Conservation (phyloP, 2,329 filamentous ascomycete genomes). For the Penicillium sp. region DNA sequence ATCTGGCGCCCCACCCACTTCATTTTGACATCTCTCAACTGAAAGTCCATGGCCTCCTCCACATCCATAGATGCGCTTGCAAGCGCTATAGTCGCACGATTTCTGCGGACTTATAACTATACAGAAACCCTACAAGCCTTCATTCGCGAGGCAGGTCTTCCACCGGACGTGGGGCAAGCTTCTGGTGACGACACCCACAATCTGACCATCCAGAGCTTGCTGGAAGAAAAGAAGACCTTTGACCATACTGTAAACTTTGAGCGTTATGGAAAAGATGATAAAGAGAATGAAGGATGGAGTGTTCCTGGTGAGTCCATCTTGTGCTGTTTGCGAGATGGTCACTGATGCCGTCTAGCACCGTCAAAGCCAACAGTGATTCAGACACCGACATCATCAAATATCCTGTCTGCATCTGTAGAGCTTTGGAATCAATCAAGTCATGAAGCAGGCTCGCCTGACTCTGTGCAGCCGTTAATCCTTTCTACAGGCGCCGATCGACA, state of each 20-base stretch:
- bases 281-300: constrained; percentile 46
- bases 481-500: constrained; percentile 50
- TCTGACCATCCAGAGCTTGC: constrained; percentile 59
- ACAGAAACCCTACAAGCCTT: constrained; percentile 59
- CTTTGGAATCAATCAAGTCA: constrained; percentile 28
- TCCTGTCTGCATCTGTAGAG: constrained; percentile 53
- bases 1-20: not conserved
- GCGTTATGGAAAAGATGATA: constrained; percentile 51
- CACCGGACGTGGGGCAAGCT: constrained; percentile 50
- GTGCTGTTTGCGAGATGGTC: not conserved
- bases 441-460: constrained; percentile 3
- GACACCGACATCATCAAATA: constrained; percentile 52
- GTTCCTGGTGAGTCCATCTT: constrained; percentile 41
- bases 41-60: constrained; percentile 14
- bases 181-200: constrained; percentile 35
- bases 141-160: constrained; percentile 56
- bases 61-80: constrained; percentile 25
- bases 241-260: constrained; percentile 59
- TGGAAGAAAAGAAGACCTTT: constrained; percentile 61
- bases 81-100: constrained; percentile 44
- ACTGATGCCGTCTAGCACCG: constrained; percentile 43
- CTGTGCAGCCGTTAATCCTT: constrained; percentile 34
- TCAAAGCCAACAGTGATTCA: constrained; percentile 43
- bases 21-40: not conserved
- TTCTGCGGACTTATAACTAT: constrained; percentile 45